These are phyloP conservation scores for Aeschynomene evenia DNA, from an alignment of 306 rosid species.

Conservation along the genomic window DNA sequence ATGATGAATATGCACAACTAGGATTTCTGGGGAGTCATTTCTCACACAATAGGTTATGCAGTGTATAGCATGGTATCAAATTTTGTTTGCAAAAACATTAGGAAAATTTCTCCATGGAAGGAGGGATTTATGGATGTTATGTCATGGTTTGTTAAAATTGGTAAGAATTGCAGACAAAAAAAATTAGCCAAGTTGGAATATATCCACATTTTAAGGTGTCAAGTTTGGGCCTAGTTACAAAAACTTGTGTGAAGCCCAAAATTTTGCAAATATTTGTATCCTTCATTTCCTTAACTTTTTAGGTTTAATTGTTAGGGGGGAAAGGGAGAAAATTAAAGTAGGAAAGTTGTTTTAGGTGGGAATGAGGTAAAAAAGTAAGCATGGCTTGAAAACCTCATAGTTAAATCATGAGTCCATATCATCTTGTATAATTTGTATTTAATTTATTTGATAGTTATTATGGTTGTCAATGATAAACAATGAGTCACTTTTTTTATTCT, in stretches of 20 bases:
- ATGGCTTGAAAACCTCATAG: constrained; percentile 12
- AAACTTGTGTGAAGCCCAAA: constrained; percentile 17
- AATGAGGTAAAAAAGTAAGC: constrained; percentile 6
- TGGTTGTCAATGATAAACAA: neutral
- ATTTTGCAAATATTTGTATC: constrained; percentile 24
- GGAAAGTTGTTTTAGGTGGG: constrained; percentile 1
- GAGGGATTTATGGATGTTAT: constrained; percentile 29
- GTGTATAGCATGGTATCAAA: constrained; percentile 24
- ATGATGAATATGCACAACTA: constrained; percentile 26
- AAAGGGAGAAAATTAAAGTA: neutral
- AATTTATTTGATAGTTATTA: constrained; percentile 19
- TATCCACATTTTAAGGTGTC: constrained; percentile 7
- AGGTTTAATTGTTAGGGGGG: constrained; percentile 2
- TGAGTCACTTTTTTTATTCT: neutral
- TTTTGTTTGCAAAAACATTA: constrained; percentile 2
- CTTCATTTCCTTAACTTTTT: constrained; percentile 3
- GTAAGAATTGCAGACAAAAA: constrained; percentile 15
- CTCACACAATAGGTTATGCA: constrained; percentile 10
- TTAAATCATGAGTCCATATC: constrained; percentile 17
- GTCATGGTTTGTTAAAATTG: constrained; percentile 33
- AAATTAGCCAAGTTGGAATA: constrained; percentile 23
- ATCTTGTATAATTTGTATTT: constrained; percentile 30
- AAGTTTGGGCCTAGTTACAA: constrained; percentile 24
- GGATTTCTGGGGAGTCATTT: constrained; percentile 7
- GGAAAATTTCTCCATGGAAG: constrained; percentile 29